Evolutionary conservation across 305 asterid genomes (phyloP).

Genomic region (Fraxinus floribunda): DNA sequence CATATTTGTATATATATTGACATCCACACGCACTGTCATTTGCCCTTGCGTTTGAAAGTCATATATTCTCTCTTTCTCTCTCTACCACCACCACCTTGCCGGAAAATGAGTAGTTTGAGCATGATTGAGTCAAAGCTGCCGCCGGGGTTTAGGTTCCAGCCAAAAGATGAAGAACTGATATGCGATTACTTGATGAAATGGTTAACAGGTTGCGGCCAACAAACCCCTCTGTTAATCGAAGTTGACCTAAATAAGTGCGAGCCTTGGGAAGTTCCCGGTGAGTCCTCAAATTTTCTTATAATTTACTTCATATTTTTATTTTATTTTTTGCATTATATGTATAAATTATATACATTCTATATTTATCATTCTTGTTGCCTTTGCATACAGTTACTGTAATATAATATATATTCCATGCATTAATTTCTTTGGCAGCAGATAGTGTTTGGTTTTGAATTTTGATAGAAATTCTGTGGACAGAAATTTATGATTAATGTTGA

Average conservation of each 20-base stretch:
- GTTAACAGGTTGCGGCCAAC: slow-evolving; percentile 35
- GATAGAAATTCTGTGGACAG: not conserved
- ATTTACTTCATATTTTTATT: not conserved
- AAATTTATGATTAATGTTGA: not conserved
- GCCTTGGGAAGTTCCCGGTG: slow-evolving; percentile 95
- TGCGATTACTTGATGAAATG: slow-evolving; percentile 75
- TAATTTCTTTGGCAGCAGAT: no score
- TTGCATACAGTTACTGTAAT: no score
- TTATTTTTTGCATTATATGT: not conserved
- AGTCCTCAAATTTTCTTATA: not conserved
- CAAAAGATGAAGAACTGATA: slow-evolving; percentile 75
- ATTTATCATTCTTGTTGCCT: no score
- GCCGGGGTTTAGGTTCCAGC: slow-evolving; percentile 87
- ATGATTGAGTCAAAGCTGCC: slow-evolving; percentile 80
- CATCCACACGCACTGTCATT: slow-evolving; percentile 20
- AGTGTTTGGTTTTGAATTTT: not conserved
- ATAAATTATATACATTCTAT: no score
- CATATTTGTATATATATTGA: slow-evolving; percentile 12
- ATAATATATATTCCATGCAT: no score
- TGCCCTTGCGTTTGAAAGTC: slow-evolving; percentile 11
- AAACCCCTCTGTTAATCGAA: slow-evolving; percentile 51
- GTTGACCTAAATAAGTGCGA: slow-evolving; percentile 87
- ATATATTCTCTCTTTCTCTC: not conserved
- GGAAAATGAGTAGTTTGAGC: slow-evolving; percentile 55
- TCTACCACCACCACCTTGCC: not conserved